phyloP scores from a whole-genome alignment of 768 basidiomycete genomes.

The Leccinum aurantiacum region DNA sequence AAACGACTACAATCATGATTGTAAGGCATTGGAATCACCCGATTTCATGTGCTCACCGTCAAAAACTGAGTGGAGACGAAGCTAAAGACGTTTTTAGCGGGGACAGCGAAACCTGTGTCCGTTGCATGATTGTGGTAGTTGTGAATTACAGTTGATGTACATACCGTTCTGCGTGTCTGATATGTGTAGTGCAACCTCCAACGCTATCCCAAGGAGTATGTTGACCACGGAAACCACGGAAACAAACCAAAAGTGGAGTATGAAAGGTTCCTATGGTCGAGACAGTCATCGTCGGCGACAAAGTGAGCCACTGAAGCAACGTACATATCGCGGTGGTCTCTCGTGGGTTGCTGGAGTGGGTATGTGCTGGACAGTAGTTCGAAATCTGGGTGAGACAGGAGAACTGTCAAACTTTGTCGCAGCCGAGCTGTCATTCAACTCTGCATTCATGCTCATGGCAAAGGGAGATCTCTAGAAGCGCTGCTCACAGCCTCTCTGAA shows the following conservation, averaged over 20 bases:
- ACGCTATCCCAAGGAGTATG: conserved; percentile 30
- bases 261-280: conserved; percentile 28
- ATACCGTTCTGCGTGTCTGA: conserved; percentile 21
- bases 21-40: background rate
- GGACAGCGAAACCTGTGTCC: conserved; percentile 52
- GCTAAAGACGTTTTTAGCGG: conserved; percentile 47
- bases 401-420: background rate
- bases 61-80: conserved; percentile 47
- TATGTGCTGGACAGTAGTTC: conserved; percentile 48
- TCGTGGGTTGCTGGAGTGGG: conserved; percentile 41
- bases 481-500: background rate
- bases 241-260: conserved; percentile 40
- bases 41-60: conserved; percentile 37
- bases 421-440: background rate
- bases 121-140: background rate
- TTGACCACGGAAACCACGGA: conserved; percentile 42
- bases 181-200: conserved; percentile 16
- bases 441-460: conserved; percentile 7
- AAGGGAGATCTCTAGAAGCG: too few species aligned
- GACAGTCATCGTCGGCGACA: background rate
- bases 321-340: conserved; percentile 45
- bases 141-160: background rate
- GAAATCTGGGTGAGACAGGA: conserved; percentile 37
- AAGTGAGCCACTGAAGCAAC: conserved; percentile 12
- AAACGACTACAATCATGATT: conserved; percentile 45